These are phyloP conservation scores for Lobulomyces angularis DNA, from an alignment of 192 early-diverging fungal genomes.

Conservation along the genomic window DNA sequence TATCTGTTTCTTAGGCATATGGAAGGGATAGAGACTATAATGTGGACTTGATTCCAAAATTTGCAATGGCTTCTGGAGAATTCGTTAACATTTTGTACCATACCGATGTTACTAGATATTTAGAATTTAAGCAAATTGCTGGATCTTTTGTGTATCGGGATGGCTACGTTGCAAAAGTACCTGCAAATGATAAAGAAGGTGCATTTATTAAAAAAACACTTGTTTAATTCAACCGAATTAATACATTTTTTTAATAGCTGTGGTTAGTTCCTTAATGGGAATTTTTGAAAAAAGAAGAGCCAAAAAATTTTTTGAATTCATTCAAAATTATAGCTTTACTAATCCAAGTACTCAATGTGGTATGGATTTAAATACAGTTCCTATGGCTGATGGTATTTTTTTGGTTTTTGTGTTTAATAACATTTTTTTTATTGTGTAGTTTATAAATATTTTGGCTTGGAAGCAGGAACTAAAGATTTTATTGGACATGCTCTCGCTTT, in stretches of 20 bases:
- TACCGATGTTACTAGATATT: constrained; percentile 95
- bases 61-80: constrained; percentile 98
- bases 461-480: constrained; percentile 91
- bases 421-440: too few species aligned
- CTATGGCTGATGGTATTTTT: constrained; percentile 73
- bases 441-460: constrained; percentile 85
- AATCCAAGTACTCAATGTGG: constrained; percentile 72
- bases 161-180: constrained; percentile 90
- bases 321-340: constrained; percentile 78
- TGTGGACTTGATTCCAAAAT: constrained; percentile 98
- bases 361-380: constrained; percentile 38
- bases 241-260: too few species aligned
- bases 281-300: constrained; percentile 86
- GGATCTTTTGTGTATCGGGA: constrained; percentile 87
- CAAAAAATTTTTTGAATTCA: constrained; percentile 91
- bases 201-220: too few species aligned
- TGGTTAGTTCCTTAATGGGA: constrained; percentile 75
- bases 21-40: constrained; percentile 78
- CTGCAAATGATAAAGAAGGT: constrained; percentile 76
- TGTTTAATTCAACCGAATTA: too few species aligned
- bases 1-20: too few species aligned
- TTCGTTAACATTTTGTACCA: constrained; percentile 93
- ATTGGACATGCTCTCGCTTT: constrained; percentile 96
- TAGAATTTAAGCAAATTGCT: constrained; percentile 92
- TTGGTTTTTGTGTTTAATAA: too few species aligned